Evolutionary conservation across 306 rosid species (phyloP), one percentile per base, ranked within the genome.

Genomic region (Cyamopsis tetragonoloba): DNA sequence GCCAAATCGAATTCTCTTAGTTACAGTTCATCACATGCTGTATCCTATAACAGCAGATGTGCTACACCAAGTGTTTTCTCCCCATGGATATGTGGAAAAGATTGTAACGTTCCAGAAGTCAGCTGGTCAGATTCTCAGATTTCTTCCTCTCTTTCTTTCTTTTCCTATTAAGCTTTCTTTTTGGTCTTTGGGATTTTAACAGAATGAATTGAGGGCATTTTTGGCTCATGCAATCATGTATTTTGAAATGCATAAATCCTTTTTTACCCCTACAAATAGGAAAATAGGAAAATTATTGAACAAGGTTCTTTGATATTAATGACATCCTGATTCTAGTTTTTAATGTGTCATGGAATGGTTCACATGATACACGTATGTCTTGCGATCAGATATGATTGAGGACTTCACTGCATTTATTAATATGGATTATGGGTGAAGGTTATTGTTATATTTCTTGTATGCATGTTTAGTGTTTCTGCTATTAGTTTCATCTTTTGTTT

Each of bases 11-110:
- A 90, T 95, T 80, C 99, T 95, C 84, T 85, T 95, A 79, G 96
- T 95, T 85, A 88, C 99, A 44, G 77, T 95, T 86, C 99, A 95
- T 71, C 99, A 95, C 70, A 91, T 95, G 99, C 89, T 88, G 77
- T 95, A 95, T 82, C 96, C 99, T 61, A 95, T 95, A 80, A 95
- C 99, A 44, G 99, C 87, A 95, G 99, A 90, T 81, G 99, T 95
- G 86, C 96, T 95, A 84, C 91, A 86, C 68, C 99, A 95, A 90
- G 99, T 95, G 60, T 90, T 95, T 85, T 86, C 82, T 63, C 97
- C 99, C 75, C 96, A 95, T 74, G 99, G 99, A 78, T 90, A 73
- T 86, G 97, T 95, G 76, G 97, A 95, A 87, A 95, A 95, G 95
- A 85, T 95, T 74, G 99, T 95, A 73, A 95, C 97, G 5, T 95